Evolutionary conservation across 495 filamentous ascomycete species (phyloP), one percentile per base, ranked within the genome.

Genomic region (Penicillium salamii): DNA sequence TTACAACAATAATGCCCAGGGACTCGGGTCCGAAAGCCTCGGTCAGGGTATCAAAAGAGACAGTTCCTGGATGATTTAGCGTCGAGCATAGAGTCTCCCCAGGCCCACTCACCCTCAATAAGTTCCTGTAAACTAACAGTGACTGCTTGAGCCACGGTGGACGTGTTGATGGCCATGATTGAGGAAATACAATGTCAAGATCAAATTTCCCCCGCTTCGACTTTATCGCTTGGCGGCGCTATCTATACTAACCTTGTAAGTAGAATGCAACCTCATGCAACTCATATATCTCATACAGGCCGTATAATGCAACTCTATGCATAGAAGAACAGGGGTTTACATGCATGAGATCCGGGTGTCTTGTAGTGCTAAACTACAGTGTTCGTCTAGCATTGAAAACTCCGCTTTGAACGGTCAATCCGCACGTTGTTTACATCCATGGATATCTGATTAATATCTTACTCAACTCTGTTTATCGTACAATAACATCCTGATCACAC

Each of bases 21-120:
- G 95, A 97, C 3, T 85, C 80, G 1, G 93, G 90, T 2, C 93
- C 93, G 61, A 99, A 97, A 3, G 93, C 93, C 54, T 86, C 78
- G 53, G 87, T 85, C 11, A 99, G 78, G 0, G 80, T 79, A 18
- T 83, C 78, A 48, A 89, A 87, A 5, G 86, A 77, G 43, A 96
- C 78, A 36, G 79, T 78, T 19, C 87, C 90, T 91, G 47, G n/a
- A n/a, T n/a, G n/a, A n/a, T n/a, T 14, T 24, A 36, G 21, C 21
- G 57, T 34, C 49, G 42, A 40, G 29, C 5, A 39, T 24, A 14
- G 23, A 43, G 17, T 24, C 13, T n/a, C 26, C 3, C 18, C 5
- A 38, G 23, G 5, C 24, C 5, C 7, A 44, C 45, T 35, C 37
- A 71, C 58, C 64, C 29, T 66, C 56, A 13, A 72, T 58, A 5